Evolutionary conservation across 352 stramenopile species (phyloP).

Genomic region (Albugo laibachii): DNA sequence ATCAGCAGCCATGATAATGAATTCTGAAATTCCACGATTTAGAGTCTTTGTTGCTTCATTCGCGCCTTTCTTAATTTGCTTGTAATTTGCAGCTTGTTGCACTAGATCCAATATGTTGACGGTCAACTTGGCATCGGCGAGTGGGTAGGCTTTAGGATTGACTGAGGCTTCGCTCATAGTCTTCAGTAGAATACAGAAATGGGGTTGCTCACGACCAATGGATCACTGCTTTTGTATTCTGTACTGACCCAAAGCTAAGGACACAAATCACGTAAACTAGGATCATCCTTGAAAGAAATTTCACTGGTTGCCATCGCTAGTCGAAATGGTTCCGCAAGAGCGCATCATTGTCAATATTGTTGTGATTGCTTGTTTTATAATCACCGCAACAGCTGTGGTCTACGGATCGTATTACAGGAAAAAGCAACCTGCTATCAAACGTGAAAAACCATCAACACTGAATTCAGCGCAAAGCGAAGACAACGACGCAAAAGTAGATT

Average conservation of each 20-base stretch:
- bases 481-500: not conserved
- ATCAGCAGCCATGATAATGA: constrained; percentile 99
- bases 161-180: constrained; percentile 60
- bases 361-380: no score
- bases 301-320: no score
- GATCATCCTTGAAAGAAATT: no score
- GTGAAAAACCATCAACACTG: no score
- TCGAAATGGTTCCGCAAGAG: no score
- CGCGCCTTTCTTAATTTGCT: constrained; percentile 99
- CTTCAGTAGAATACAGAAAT: constrained; percentile 3
- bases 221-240: constrained; percentile 57
- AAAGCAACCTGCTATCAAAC: no score
- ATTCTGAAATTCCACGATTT: constrained; percentile 98
- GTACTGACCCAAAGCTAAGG: no score
- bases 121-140: constrained; percentile 95
- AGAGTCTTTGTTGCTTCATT: constrained; percentile 99
- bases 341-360: no score
- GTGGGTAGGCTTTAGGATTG: constrained; percentile 94
- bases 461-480: not conserved
- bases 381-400: no score
- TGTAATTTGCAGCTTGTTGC: constrained; percentile 98
- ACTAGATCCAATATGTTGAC: constrained; percentile 98
- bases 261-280: no score
- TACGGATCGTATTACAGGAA: no score
- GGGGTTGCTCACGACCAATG: constrained; percentile 71